phyloP scores from a whole-genome alignment of 192 early-diverging fungal genomes.

The Entophlyctis helioformis region DNA sequence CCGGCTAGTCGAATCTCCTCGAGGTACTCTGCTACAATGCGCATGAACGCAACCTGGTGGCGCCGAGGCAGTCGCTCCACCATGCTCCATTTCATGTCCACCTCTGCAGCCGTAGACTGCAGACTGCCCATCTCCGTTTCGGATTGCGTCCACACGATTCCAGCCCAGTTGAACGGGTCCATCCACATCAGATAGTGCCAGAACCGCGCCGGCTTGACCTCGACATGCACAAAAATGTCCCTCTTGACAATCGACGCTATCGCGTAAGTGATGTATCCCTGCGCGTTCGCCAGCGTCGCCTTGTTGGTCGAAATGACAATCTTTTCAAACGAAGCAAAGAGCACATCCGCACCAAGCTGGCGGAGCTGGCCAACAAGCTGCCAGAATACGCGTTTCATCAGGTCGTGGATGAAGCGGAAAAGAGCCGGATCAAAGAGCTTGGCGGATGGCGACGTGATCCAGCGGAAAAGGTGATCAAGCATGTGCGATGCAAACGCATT shows the following conservation, averaged over 20 bases:
- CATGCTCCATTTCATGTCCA: conserved; percentile 81
- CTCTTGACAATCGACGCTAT: conserved; percentile 54
- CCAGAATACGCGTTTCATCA: conserved; percentile 86
- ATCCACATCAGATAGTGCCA: conserved; percentile 87
- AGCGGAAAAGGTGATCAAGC: conserved; percentile 77
- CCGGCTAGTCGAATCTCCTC: conserved; percentile 14
- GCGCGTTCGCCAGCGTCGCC: conserved; percentile 54
- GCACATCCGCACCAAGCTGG: conserved; percentile 60
- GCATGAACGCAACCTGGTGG: conserved; percentile 59
- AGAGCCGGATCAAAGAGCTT: conserved; percentile 77
- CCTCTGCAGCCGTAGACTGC: conserved; percentile 2
- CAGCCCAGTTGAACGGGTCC: conserved; percentile 81
- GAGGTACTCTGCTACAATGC: conserved; percentile 58
- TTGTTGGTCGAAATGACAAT: conserved; percentile 74
- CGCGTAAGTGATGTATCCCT: conserved; percentile 64
- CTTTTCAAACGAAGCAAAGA: conserved; percentile 72
- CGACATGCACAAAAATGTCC: conserved; percentile 63
- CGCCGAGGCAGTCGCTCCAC: conserved; percentile 71
- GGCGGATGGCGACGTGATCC: conserved; percentile 64
- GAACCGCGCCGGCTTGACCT: conserved; percentile 53
- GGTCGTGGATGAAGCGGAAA: conserved; percentile 59
- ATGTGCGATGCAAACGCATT: conserved; percentile 41
- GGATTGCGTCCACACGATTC: conserved; percentile 24
- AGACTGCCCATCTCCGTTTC: not conserved
- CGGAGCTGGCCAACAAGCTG: conserved; percentile 73